Conservation (phyloP, 2,329 filamentous ascomycete species). For the Tolypocladium album region DNA sequence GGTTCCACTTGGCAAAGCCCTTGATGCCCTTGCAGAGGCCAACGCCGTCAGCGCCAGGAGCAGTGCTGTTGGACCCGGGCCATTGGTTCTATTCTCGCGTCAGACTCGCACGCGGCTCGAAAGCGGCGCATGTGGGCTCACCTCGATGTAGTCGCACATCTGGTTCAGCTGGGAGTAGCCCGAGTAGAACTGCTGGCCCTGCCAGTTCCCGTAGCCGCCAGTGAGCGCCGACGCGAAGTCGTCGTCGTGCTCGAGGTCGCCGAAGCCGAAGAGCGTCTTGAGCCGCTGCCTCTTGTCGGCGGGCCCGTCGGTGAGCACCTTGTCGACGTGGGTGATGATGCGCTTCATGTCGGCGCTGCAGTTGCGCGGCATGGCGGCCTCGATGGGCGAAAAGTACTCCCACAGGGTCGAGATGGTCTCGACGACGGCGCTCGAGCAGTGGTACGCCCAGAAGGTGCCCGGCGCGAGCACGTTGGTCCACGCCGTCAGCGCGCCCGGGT, state of each 20-base stretch:
- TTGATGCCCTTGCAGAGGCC: slow-evolving; percentile 40
- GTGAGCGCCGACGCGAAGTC: slow-evolving; percentile 34
- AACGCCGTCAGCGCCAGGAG: slow-evolving; percentile 28
- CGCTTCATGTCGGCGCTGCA: slow-evolving; percentile 54
- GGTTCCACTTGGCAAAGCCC: slow-evolving; percentile 45
- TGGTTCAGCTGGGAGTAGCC: slow-evolving; percentile 23
- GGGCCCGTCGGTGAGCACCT: slow-evolving; percentile 28
- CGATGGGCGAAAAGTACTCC: slow-evolving; percentile 36
- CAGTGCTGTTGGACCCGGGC: slow-evolving; percentile 6
- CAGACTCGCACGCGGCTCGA: background rate
- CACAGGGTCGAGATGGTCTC: slow-evolving; percentile 67
- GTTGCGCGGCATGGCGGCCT: slow-evolving; percentile 34
- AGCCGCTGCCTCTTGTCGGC: slow-evolving; percentile 27
- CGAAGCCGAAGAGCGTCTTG: slow-evolving; percentile 29
- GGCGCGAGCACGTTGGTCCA: slow-evolving; percentile 65
- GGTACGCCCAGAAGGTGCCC: slow-evolving; percentile 63
- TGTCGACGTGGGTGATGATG: slow-evolving; percentile 35
- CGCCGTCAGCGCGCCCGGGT: slow-evolving; percentile 65
- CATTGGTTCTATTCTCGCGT: slow-evolving; percentile 7
- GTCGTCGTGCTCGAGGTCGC: slow-evolving; percentile 27
- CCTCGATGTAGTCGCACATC: slow-evolving; percentile 23
- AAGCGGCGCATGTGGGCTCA: background rate
- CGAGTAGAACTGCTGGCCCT: slow-evolving; percentile 20
- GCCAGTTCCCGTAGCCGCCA: slow-evolving; percentile 19
- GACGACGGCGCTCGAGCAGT: slow-evolving; percentile 67